Conservation (phyloP, 2,329 filamentous ascomycete species). For the Hysterium pulicare region DNA sequence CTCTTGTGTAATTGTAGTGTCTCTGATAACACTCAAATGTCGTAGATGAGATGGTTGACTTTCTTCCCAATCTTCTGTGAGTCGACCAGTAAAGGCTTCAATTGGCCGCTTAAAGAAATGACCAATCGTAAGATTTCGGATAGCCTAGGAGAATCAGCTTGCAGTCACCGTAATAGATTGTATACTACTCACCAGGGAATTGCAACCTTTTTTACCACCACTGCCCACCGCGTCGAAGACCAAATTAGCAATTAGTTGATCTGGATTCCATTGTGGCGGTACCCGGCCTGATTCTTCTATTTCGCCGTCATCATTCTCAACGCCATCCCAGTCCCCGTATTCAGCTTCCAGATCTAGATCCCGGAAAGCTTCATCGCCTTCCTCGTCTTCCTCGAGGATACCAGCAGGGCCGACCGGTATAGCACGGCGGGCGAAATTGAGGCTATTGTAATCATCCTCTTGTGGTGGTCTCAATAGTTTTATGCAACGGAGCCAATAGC, state of each 20-base stretch:
- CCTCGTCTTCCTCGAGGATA: constrained; percentile 26
- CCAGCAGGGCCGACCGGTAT: background rate
- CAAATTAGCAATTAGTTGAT: constrained; percentile 50
- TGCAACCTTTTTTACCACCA: constrained; percentile 49
- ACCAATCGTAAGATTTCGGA: constrained; percentile 42
- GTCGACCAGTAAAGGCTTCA: constrained; percentile 50
- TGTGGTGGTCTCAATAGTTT: constrained; percentile 39
- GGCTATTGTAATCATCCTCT: constrained; percentile 31
- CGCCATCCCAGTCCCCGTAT: constrained; percentile 13
- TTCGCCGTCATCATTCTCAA: constrained; percentile 18
- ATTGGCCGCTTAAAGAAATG: constrained; percentile 53
- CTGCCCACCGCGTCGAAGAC: constrained; percentile 49
- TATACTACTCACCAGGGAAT: constrained; percentile 44
- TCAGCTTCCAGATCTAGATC: constrained; percentile 30
- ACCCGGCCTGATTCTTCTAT: constrained; percentile 29
- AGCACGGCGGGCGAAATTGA: constrained; percentile 21
- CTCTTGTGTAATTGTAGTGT: constrained; percentile 48
- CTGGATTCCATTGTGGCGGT: constrained; percentile 54
- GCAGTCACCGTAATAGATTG: background rate
- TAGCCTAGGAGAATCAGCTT: constrained; percentile 12
- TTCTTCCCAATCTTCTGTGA: constrained; percentile 55
- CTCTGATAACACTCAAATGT: constrained; percentile 55
- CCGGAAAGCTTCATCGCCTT: constrained; percentile 27
- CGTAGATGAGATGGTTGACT: constrained; percentile 58
- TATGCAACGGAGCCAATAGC: constrained; percentile 35